Conservation (phyloP, 495 filamentous ascomycete genomes). For the Annulohypoxylon stygium region DNA sequence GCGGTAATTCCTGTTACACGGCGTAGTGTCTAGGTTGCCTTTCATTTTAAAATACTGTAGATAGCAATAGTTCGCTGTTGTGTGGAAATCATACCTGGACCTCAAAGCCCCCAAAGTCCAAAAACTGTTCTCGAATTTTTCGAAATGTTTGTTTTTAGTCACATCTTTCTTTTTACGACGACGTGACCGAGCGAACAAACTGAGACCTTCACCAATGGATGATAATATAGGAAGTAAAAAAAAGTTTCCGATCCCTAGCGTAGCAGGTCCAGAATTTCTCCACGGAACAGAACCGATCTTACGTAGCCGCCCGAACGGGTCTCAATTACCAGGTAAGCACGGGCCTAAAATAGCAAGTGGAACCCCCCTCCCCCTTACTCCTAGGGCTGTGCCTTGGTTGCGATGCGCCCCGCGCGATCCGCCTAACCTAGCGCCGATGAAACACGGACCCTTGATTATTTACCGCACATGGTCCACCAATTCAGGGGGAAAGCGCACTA, state of each 20-base stretch:
- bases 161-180: background rate
- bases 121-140: background rate
- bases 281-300: slow-evolving; percentile 20
- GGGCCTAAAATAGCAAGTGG: slow-evolving; percentile 39
- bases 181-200: background rate
- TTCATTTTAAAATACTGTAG: background rate
- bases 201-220: background rate
- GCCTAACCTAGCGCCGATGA: slow-evolving; percentile 36
- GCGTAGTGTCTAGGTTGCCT: background rate
- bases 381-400: slow-evolving; percentile 9
- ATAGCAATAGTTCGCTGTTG: background rate
- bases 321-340: background rate
- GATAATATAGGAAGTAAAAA: background rate
- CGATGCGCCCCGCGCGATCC: slow-evolving; percentile 30
- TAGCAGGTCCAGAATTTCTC: background rate
- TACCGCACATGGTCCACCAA: background rate
- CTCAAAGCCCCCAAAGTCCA: too few species aligned
- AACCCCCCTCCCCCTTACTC: background rate
- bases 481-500: slow-evolving; percentile 11
- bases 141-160: background rate
- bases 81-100: background rate
- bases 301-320: slow-evolving; percentile 31
- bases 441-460: slow-evolving; percentile 32
- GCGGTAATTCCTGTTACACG: background rate
- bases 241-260: slow-evolving; percentile 5